These are phyloP conservation scores for Fagopyrum tataricum DNA, from an alignment of 148 eudicot species.

Conservation along the genomic window DNA sequence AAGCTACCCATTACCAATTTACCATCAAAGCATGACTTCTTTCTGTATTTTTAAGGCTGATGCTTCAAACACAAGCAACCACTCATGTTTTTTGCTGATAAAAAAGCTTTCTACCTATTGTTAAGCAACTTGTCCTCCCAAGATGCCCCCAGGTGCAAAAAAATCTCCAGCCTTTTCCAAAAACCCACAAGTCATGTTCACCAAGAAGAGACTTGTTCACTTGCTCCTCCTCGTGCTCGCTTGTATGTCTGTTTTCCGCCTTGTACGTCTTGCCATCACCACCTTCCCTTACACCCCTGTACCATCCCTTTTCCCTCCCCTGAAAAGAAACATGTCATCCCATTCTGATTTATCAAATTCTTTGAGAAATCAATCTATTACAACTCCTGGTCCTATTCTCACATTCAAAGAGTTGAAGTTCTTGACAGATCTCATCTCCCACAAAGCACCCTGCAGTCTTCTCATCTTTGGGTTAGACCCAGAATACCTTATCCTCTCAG, in stretches of 20 bases:
- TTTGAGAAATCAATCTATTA: background rate
- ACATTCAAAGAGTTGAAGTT: conserved; percentile 55
- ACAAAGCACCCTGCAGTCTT: conserved; percentile 67
- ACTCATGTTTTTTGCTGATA: conserved; percentile 14
- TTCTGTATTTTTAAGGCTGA: background rate
- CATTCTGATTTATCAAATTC: background rate
- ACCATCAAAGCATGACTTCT: conserved; percentile 5
- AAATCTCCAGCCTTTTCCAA: conserved; percentile 20
- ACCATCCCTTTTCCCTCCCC: background rate
- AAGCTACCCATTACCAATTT: background rate
- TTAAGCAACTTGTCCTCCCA: background rate
- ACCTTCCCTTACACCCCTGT: conserved; percentile 36
- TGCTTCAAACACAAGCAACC: conserved; percentile 32
- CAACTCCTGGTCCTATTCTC: conserved; percentile 8
- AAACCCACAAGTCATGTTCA: conserved; percentile 35
- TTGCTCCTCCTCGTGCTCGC: conserved; percentile 46
- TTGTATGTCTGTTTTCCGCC: conserved; percentile 52
- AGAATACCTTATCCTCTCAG: conserved; percentile 42
- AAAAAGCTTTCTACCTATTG: background rate
- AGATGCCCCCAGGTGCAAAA: conserved; percentile 49
- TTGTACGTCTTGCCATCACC: conserved; percentile 41
- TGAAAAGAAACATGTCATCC: background rate
- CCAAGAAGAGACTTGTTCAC: conserved; percentile 51
- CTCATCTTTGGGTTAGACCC: conserved; percentile 72
- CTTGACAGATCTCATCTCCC: conserved; percentile 39